Conservation (phyloP, 1,284 basidiomycete species). For the Apiotrichum mycotoxinovorans region DNA sequence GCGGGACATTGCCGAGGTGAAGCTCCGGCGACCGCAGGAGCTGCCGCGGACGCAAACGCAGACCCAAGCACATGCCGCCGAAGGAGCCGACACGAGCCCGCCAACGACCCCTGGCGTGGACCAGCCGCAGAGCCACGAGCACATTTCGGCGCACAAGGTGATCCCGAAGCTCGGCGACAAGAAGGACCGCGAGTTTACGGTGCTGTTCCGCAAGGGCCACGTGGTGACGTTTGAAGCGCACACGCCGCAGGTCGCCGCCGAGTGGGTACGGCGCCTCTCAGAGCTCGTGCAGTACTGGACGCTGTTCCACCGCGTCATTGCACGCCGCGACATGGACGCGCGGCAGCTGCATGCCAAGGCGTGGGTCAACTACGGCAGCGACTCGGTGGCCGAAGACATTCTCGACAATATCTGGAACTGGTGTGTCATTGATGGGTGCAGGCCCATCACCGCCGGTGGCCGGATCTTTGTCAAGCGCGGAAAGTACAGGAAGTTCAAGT, state of each 20-base stretch:
- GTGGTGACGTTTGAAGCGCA: constrained; percentile 23
- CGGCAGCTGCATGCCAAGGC: not conserved
- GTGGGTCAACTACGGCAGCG: not conserved
- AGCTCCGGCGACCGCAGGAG: constrained; percentile 6
- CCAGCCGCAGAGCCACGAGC: not conserved
- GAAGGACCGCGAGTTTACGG: constrained; percentile 28
- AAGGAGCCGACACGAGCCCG: not conserved
- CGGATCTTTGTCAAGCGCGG: constrained; percentile 41
- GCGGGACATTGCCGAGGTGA: constrained; percentile 31
- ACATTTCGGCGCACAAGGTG: not conserved
- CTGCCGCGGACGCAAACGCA: no score
- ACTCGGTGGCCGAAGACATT: not conserved
- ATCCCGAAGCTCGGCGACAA: constrained; percentile 7
- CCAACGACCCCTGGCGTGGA: not conserved
- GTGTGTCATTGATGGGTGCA: constrained; percentile 46
- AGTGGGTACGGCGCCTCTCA: constrained; percentile 41
- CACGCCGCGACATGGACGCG: constrained; percentile 43
- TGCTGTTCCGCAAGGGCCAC: constrained; percentile 20
- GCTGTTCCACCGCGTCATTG: constrained; percentile 40
- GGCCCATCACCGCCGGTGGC: constrained; percentile 35
- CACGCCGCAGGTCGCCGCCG: constrained; percentile 29
- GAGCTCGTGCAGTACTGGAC: constrained; percentile 41
- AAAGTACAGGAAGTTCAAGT: constrained; percentile 41
- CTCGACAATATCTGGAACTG: constrained; percentile 44
- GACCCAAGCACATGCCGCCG: not conserved